These are phyloP conservation scores for Hanseniaspora pseudoguilliermondii DNA, from an alignment of 805 yeast species.

Conservation along the genomic window DNA sequence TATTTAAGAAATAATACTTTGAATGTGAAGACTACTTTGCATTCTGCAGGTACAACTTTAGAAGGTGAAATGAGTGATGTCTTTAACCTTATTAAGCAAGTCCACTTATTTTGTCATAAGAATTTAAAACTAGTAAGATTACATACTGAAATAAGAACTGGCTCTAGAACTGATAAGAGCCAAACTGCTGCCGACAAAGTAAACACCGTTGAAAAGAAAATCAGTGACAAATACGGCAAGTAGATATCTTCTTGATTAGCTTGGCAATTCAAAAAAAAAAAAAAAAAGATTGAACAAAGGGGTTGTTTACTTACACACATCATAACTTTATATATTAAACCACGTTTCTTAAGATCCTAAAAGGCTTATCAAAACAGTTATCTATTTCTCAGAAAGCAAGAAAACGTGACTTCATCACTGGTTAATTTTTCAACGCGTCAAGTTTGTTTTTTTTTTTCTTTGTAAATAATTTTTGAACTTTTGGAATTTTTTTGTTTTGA, in stretches of 20 bases:
- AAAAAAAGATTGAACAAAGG: too few relatives aligned
- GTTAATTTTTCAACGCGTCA: not conserved
- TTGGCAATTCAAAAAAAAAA: too few relatives aligned
- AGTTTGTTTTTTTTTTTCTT: not conserved
- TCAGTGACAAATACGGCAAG: slow-evolving; percentile 20
- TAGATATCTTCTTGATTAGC: not conserved
- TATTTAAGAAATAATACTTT: slow-evolving; percentile 50
- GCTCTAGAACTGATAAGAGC: slow-evolving; percentile 65
- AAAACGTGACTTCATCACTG: not conserved
- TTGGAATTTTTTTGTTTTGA: not conserved
- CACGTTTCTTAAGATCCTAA: too few relatives aligned
- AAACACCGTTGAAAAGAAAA: slow-evolving; percentile 46
- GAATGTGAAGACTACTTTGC: slow-evolving; percentile 44
- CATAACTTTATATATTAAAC: not conserved
- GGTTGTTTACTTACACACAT: slow-evolving; percentile 2
- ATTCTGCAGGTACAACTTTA: slow-evolving; percentile 86
- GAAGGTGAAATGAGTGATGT: slow-evolving; percentile 91
- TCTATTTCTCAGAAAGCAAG: not conserved
- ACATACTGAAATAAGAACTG: slow-evolving; percentile 77
- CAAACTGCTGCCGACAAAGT: slow-evolving; percentile 67
- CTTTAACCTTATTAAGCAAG: slow-evolving; percentile 59
- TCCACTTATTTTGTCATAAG: slow-evolving; percentile 61
- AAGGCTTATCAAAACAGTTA: too few relatives aligned
- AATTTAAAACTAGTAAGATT: slow-evolving; percentile 57
- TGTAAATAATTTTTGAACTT: not conserved